Evolutionary conservation across 495 filamentous ascomycete genomes (phyloP), one percentile per base, ranked within the genome.

Genomic region (Penicillium malachiteum): DNA sequence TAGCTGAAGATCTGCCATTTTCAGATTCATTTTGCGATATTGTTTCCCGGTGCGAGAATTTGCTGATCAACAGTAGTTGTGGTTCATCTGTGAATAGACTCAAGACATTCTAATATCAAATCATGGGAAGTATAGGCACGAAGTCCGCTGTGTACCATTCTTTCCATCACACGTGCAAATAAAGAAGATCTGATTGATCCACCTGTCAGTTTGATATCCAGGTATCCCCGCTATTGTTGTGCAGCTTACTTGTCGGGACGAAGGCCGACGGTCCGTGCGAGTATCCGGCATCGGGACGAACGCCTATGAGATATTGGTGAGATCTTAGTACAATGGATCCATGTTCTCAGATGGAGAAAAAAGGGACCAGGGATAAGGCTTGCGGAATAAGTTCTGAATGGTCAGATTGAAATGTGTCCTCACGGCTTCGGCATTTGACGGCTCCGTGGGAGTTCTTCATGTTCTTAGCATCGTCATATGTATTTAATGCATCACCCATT

Each of bases 201-300:
- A 10, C 39, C 11, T 8, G 32, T 44, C 14, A 18, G 1, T 12
- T 32, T 26, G 13, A 33, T 8, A 33, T 33, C 11, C 7, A 1
- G 7, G 17, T 12, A 41, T 46, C 32, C 13, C 17, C 33, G 21
- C 13, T 7, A 54, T 41, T 51, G 46, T 5, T 6, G 11, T 38
- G 45, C 37, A 52, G 31, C 12, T 38, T 46, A 46, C 14, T 31
- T 31, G 32, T 52, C 54, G 62, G 59, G 41, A 49, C 41, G 62
- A 63, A 63, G 62, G 39, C 59, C 59, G 62, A 12, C 41, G 59
- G 59, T 48, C 55, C 38, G 50, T 58, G 54, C 37, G 34, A 26
- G 10, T 10, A 40, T 30, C 26, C 37, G 26, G 31, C 18, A 12
- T 61, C 62, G 59, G 59, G 16, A 59, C 13, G 54, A 58, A 61